phyloP scores from a whole-genome alignment of 2,329 filamentous ascomycete species.

The Elsinoe arachidis region DNA sequence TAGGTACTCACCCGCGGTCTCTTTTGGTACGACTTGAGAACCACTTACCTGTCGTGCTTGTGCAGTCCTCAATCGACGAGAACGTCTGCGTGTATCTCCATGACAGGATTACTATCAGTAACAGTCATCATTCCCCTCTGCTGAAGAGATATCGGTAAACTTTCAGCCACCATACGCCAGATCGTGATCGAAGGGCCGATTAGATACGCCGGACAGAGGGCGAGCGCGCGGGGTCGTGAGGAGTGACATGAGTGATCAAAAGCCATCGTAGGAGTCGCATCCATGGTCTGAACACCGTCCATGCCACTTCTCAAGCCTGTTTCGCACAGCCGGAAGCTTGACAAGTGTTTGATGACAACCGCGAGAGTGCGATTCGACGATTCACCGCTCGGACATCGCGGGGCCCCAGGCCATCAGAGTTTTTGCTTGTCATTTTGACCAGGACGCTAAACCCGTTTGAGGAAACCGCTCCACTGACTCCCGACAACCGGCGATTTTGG shows the following conservation, averaged over 20 bases:
- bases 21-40: no score
- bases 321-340: not conserved
- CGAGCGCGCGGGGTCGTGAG: not conserved
- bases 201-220: not conserved
- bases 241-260: not conserved
- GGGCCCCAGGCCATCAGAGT: not conserved
- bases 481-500: slow-evolving; percentile 1
- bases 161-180: not conserved
- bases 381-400: not conserved
- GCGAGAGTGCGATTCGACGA: slow-evolving; percentile 1
- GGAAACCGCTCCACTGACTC: not conserved
- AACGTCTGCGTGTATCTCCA: no score
- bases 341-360: slow-evolving; percentile 4
- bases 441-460: slow-evolving; percentile 3
- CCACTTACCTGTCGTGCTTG: no score
- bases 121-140: not conserved
- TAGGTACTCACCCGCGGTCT: no score
- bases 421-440: not conserved
- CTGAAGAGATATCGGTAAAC: slow-evolving; percentile 1
- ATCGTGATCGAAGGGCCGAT: slow-evolving; percentile 10
- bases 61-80: no score
- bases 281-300: not conserved
- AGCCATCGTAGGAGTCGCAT: not conserved
- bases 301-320: not conserved
- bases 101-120: not conserved